Conservation (phyloP, 805 yeast species). For the Sugiyamaella valdiviana region DNA sequence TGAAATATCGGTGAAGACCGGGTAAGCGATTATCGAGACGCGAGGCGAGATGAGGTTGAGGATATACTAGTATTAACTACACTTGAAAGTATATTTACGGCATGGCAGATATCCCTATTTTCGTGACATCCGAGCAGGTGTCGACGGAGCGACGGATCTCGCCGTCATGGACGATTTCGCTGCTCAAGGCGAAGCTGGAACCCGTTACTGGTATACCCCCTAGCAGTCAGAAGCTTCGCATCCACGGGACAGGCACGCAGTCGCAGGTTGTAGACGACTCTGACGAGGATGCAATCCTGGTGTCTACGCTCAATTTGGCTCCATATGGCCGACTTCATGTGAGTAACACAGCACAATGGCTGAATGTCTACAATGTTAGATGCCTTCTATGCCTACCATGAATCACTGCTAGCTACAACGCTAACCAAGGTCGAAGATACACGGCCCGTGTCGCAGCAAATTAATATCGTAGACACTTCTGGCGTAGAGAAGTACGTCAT, state of each 20-base stretch:
- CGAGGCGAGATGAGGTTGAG: neutral
- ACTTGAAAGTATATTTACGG: too few species aligned
- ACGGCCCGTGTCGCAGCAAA: conserved; percentile 26
- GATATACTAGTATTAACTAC: neutral
- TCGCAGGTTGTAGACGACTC: conserved; percentile 3
- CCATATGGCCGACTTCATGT: conserved; percentile 48
- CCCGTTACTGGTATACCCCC: conserved; percentile 71
- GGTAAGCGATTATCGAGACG: neutral
- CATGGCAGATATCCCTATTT: conserved; percentile 42
- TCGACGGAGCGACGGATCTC: conserved; percentile 65
- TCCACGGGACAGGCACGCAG: conserved; percentile 22
- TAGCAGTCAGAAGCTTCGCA: conserved; percentile 37
- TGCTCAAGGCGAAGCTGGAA: conserved; percentile 53
- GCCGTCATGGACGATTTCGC: conserved; percentile 51
- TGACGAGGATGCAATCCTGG: conserved; percentile 14
- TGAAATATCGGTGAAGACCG: neutral
- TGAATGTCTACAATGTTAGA: too few species aligned
- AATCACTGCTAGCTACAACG: too few species aligned
- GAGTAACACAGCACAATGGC: too few species aligned
- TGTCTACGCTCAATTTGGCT: conserved; percentile 23
- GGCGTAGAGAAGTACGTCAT: conserved; percentile 41
- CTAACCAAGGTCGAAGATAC: conserved; percentile 23
- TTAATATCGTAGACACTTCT: conserved; percentile 30
- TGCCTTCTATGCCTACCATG: too few species aligned
- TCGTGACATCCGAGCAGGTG: conserved; percentile 58